Base-by-base conservation (phyloP, 768 basidiomycete genomes). In the Phaeotremella fagi region DNA sequence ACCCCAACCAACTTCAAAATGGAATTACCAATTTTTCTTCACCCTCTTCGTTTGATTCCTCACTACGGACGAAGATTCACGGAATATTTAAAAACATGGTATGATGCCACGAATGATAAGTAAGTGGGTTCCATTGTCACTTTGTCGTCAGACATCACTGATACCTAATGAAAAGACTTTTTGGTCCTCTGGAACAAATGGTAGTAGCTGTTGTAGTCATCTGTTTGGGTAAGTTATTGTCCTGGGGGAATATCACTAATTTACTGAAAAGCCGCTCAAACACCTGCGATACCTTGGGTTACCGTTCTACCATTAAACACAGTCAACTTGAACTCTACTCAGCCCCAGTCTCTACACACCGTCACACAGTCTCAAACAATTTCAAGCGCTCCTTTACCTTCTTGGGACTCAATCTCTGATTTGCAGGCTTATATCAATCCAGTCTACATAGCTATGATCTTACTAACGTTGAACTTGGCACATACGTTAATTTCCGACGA, bases 101-200 rank as follows among this genome's bases (percentile, higher is more conserved):
- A 51, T 14, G 46, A 37, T n/a, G 33, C 43, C 15, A 54, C 36
- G 23, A 54, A 45, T 22, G 55, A 57, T 7, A 48, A 4, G 9
- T 28, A 4, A 22, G 20, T n/a, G n/a, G n/a, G n/a, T n/a, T n/a
- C n/a, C n/a, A n/a, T n/a, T n/a, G n/a, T n/a, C n/a, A n/a, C n/a
- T n/a, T n/a, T n/a, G n/a, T n/a, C n/a, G n/a, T n/a, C n/a, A n/a
- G n/a, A n/a, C n/a, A 11, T 18, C 36, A 29, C 28, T 41, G 9
- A 14, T 33, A 5, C 2, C 16, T n/a, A n/a, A n/a, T n/a, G n/a
- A n/a, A n/a, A n/a, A 66, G 68, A 35, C 20, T 70, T 1, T 70
- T 70, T 47, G 68, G 68, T 4, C 68, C 64, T 3, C 38, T 70
- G 20, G 68, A 70, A 31, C 64, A 70, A 28, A 22, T 50, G 2